Conservation (phyloP, 1,284 basidiomycete species). For the Pterulicium gracile region DNA sequence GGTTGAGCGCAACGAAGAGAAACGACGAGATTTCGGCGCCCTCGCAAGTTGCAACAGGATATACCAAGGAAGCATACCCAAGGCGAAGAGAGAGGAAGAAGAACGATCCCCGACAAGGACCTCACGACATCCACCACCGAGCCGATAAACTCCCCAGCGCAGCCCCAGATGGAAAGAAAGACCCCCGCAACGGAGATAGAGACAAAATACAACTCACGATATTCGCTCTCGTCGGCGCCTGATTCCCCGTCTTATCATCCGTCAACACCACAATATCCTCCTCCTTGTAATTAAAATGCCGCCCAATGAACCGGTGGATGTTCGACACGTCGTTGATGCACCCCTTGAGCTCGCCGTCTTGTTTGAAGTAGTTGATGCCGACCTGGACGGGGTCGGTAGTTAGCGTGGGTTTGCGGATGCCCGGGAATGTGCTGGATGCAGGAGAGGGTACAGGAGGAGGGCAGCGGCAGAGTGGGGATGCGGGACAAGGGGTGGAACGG, state of each 20-base stretch:
- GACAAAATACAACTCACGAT: conserved; percentile 40
- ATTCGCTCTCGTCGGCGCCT: conserved; percentile 70
- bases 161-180: too few relatives aligned
- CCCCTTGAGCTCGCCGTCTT: conserved; percentile 53
- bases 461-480: background rate
- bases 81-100: conserved; percentile 7
- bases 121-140: too few relatives aligned
- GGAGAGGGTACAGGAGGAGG: conserved; percentile 1
- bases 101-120: background rate
- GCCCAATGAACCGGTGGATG: conserved; percentile 58
- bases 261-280: conserved; percentile 86
- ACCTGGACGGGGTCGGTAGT: conserved; percentile 35
- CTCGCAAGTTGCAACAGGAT: too few relatives aligned
- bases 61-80: too few relatives aligned
- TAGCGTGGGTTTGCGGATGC: background rate
- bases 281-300: conserved; percentile 55
- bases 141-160: too few relatives aligned
- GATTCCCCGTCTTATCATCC: conserved; percentile 58
- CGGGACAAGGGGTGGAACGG: background rate
- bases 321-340: conserved; percentile 87
- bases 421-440: too few relatives aligned
- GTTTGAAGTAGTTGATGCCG: conserved; percentile 77
- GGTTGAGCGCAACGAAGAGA: too few relatives aligned
- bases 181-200: background rate
- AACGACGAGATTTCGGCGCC: too few relatives aligned